Evolutionary conservation across 108 stramenopile genomes (phyloP).

Genomic region (Stephanodiscus triporus): DNA sequence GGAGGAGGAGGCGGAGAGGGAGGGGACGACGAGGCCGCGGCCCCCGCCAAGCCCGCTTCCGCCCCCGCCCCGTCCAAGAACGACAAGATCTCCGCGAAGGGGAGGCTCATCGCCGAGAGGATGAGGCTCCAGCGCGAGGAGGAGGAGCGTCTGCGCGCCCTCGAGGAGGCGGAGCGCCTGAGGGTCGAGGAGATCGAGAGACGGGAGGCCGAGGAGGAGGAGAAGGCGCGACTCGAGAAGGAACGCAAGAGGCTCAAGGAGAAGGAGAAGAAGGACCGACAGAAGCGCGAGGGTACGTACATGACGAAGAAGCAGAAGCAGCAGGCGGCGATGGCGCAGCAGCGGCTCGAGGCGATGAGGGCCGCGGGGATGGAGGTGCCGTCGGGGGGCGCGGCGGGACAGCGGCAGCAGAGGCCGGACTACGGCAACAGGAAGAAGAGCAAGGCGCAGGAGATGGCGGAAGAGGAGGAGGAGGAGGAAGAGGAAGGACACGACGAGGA

Average conservation of each 20-base stretch:
- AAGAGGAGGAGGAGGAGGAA: constrained; percentile 13
- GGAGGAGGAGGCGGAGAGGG: constrained; percentile 58
- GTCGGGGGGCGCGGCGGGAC: constrained; percentile 2
- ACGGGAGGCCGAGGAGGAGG: constrained; percentile 67
- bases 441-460: constrained; percentile 42
- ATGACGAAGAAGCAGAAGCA: constrained; percentile 90
- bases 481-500: constrained; percentile 11
- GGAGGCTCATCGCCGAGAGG: constrained; percentile 85
- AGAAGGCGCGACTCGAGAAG: constrained; percentile 69
- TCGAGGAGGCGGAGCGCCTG: constrained; percentile 79
- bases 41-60: too few species aligned
- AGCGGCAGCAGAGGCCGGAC: constrained; percentile 32
- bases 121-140: constrained; percentile 88
- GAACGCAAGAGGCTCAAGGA: constrained; percentile 83
- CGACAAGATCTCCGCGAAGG: constrained; percentile 74
- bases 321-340: constrained; percentile 76
- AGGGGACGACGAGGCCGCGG: constrained; percentile 11
- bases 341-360: constrained; percentile 81
- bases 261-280: constrained; percentile 89
- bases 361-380: constrained; percentile 84
- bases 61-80: constrained; percentile 4
- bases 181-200: constrained; percentile 80
- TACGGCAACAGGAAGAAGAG: constrained; percentile 53
- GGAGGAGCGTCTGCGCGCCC: constrained; percentile 69
- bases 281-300: constrained; percentile 90